Conservation (phyloP, 164 flowering plant species). For the grape (Vitis vinifera) region ASM3070453v1 NC_081823.1:8869501-8870000, state of each 20-base stretch:
- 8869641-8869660: conserved; percentile 15
- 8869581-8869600: conserved; percentile 30
- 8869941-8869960: no score
- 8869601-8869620: conserved; percentile 14
- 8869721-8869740: not conserved
- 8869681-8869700: conserved; percentile 14
- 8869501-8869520: conserved; percentile 15
- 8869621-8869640: conserved; percentile 22
- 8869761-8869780: no score
- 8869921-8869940: no score
- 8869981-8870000: no score
- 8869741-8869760: conserved; percentile 3
- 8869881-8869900: no score
- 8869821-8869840: no score
- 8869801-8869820: not conserved
- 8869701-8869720: conserved; percentile 25
- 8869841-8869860: no score
- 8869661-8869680: conserved; percentile 11
- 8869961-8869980: no score
- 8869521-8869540: conserved; percentile 27
- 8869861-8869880: no score
- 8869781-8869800: not conserved
- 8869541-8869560: conserved; percentile 35
- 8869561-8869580: conserved; percentile 27
- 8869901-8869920: no score